Evolutionary conservation across 2,329 filamentous ascomycete species (phyloP), one percentile per base, ranked within the genome.

Genomic region (Penicillium thymicola): DNA sequence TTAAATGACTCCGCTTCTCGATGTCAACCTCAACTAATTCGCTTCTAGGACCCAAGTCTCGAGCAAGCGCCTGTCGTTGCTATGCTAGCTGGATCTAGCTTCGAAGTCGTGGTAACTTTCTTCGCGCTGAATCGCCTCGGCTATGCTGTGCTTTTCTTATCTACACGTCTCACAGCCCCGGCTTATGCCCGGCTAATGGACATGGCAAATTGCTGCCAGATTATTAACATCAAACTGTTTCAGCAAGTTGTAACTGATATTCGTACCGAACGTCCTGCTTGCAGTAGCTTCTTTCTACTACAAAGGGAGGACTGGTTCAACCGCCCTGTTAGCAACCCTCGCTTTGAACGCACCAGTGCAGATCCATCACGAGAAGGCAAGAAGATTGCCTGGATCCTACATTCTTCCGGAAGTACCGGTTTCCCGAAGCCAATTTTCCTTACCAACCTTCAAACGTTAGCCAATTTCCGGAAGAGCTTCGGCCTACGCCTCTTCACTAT

Each of bases 391-490:
- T 75, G 70, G 71, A 80, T 77, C 51, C 67, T 81, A 14, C 78
- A 81, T 59, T 79, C 77, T 0, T 78, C 75, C 5, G 84, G 85
- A 4, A 84, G 80, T 0, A 86, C 85, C 0, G 84, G 85, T 0
- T 73, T 87, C 0, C 85, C 85, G 0, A 87, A 87, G 60, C 83
- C 85, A 0, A 85, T 87, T 36, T 83, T 78, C 57, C 78, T 84
- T 34, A 82, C 79, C 0, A 81, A 87, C 57, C 67, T 70, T 5
- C 75, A 78, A 28, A 78, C 76, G 5, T 69, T 85, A 5, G 74
- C 75, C 6, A 82, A 81, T 54, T 81, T 77, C 7, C 58, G 60
- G 0, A 76, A 75, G 34, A 77, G 74, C 28, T 77, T 78, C 54
- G 73, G 69, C 1, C 67, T 82, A 67, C 76, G 75, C 16, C 75